These are phyloP conservation scores for Fomitopsis palustris DNA, from an alignment of 1,284 basidiomycete genomes.

Conservation along the genomic window DNA sequence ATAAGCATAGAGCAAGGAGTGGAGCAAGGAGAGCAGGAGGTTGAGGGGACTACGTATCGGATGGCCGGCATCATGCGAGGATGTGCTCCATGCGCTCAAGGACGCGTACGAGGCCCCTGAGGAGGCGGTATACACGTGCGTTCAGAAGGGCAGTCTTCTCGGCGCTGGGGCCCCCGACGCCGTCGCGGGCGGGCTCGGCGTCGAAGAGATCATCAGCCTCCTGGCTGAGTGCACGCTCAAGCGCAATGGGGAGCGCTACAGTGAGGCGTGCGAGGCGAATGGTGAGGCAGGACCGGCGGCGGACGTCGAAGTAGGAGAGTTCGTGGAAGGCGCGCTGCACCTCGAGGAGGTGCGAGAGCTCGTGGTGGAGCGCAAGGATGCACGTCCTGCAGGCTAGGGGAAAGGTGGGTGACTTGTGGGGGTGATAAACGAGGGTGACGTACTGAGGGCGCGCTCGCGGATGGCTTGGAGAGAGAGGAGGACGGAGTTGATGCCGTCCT, in stretches of 20 bases:
- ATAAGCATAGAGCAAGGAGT: not conserved
- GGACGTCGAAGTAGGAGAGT: constrained; percentile 76
- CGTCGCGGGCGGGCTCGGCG: constrained; percentile 14
- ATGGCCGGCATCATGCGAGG: constrained; percentile 30
- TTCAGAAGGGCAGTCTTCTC: constrained; percentile 44
- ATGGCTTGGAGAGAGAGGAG: constrained; percentile 59
- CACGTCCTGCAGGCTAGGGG: constrained; percentile 73
- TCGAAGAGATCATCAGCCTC: constrained; percentile 11
- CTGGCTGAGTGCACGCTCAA: constrained; percentile 64
- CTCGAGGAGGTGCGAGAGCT: constrained; percentile 73
- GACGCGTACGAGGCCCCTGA: constrained; percentile 55
- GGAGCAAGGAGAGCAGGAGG: not conserved
- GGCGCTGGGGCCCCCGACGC: constrained; percentile 12
- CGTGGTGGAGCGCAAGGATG: constrained; percentile 67
- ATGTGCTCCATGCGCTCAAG: constrained; percentile 65
- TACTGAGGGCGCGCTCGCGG: constrained; percentile 66
- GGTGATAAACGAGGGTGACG: constrained; percentile 19
- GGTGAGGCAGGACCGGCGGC: constrained; percentile 73
- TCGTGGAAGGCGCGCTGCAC: constrained; percentile 74
- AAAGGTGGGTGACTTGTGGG: not conserved
- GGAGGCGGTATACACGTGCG: constrained; percentile 49
- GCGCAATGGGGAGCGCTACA: constrained; percentile 70
- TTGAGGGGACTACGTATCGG: not conserved
- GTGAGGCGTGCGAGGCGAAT: constrained; percentile 80
- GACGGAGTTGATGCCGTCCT: constrained; percentile 68